Evolutionary conservation across 495 filamentous ascomycete species (phyloP).

Genomic region (Aspergillus mulundensis): DNA sequence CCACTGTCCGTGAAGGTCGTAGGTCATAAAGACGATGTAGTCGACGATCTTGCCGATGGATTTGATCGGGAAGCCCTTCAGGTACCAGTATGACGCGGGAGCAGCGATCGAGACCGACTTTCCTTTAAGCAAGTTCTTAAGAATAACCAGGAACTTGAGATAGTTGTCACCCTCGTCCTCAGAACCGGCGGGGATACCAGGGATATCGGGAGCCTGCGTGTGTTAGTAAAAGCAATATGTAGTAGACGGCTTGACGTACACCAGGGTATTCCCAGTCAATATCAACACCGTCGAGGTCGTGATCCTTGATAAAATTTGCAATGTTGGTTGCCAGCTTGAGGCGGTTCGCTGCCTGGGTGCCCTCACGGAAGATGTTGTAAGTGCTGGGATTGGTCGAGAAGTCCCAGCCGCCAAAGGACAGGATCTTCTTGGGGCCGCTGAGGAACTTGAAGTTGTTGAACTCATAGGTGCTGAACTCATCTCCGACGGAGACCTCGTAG

Average conservation of each 20-base stretch:
- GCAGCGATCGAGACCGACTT: conserved; percentile 17
- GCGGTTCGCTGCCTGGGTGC: conserved; percentile 2
- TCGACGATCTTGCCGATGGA: conserved; percentile 33
- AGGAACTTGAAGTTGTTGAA: conserved; percentile 33
- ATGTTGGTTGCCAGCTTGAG: conserved; percentile 15
- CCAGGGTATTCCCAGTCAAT: conserved; percentile 10
- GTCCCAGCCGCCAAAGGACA: conserved; percentile 41
- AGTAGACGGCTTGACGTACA: background rate
- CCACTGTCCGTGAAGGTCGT: conserved; percentile 8
- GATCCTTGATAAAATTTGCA: background rate
- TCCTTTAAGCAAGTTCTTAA: background rate
- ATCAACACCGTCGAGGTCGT: conserved; percentile 2
- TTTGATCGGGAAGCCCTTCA: conserved; percentile 44
- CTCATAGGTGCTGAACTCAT: background rate
- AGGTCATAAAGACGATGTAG: conserved; percentile 39
- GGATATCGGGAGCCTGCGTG: conserved; percentile 31
- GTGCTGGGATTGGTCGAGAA: conserved; percentile 37
- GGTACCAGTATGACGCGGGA: conserved; percentile 46
- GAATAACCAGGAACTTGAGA: conserved; percentile 19
- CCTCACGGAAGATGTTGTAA: conserved; percentile 36
- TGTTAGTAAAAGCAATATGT: background rate
- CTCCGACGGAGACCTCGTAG: conserved; percentile 24
- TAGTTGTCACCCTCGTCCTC: conserved; percentile 21
- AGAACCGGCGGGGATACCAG: conserved; percentile 29
- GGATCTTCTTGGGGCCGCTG: background rate